Base-by-base conservation (phyloP, 495 filamentous ascomycete genomes). In the Penicillium simplicissimum region DNA sequence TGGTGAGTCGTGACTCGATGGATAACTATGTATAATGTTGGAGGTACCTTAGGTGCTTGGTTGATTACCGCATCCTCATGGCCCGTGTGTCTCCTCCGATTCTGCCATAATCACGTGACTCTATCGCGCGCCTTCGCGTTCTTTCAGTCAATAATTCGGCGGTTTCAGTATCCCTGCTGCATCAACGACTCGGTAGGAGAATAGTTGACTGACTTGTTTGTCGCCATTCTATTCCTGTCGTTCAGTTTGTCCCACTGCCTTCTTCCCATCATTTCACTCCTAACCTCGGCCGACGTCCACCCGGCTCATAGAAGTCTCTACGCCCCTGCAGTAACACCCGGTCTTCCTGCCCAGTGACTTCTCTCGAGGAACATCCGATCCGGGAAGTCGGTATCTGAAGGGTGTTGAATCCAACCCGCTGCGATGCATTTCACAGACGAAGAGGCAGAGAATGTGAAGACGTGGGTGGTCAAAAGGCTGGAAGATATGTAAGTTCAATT, bases 401-500 rank as follows among this genome's bases (percentile, higher is more conserved):
- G 10, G 52, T 15, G 4, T 35, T 45, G 48, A 62, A 33, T 0
- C 7, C 31, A 17, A 37, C 9, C 36, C 13, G 34, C 35, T 47
- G 57, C 10, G 17, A 97, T 96, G 93, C 78, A 91, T 63, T 89
- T 97, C 66, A 79, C 87, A 25, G 92, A 96, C 53, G 87, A 83
- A 47, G 87, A 97, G 71, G 83, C 87, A 55, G 77, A 79, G 14
- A 79, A 87, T 34, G 81, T 98, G 55, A 96, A 96, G 81, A 82
- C 78, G 57, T 98, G 93, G 93, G 89, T 97, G 61, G 88, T 96
- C 55, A 91, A 88, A 76, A 88, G 91, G 61, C 80, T 98, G 19
- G 93, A 96, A 72, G 88, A 94, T 67, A 96, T 95, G 93, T 96
- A 82, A 68, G 89, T 78, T 43, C 31, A 15, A n/a, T 37, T 40